phyloP scores from a whole-genome alignment of 495 filamentous ascomycete species.

The Penicillium crystallinum region DNA sequence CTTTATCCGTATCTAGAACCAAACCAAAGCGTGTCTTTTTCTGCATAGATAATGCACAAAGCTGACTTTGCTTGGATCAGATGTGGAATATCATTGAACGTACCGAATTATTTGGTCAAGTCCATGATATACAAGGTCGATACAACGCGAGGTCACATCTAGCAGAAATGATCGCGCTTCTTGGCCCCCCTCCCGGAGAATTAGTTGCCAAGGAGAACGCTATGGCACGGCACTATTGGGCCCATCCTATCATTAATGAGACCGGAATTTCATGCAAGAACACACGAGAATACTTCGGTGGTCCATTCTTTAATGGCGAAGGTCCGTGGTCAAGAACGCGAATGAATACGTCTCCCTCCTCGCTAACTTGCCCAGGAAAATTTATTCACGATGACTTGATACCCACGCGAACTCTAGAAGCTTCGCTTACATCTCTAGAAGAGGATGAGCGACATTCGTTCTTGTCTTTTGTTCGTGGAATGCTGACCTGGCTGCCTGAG shows the following conservation, averaged over 20 bases:
- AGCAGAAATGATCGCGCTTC: constrained; percentile 32
- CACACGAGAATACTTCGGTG: constrained; percentile 5
- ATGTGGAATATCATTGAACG: constrained; percentile 40
- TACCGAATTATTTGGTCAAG: constrained; percentile 31
- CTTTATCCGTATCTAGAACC: no score
- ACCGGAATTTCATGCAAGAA: neutral
- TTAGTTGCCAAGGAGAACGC: constrained; percentile 19
- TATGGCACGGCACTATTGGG: constrained; percentile 2
- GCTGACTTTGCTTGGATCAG: constrained; percentile 15
- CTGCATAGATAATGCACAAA: no score
- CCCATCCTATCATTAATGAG: neutral
- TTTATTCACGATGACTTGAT: neutral
- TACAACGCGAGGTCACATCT: constrained; percentile 30
- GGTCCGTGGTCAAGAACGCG: neutral
- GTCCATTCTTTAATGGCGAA: constrained; percentile 12
- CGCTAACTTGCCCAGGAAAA: neutral
- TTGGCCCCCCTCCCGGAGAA: constrained; percentile 33
- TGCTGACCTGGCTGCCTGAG: constrained; percentile 18
- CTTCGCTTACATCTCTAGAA: constrained; percentile 5
- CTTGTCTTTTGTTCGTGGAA: constrained; percentile 9
- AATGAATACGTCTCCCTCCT: neutral
- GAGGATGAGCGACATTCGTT: constrained; percentile 1
- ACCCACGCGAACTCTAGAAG: neutral
- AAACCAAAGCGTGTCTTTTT: neutral
- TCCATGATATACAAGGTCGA: neutral